phyloP scores from a whole-genome alignment of 495 filamentous ascomycete species.

The Penicillium waksmanii region DNA sequence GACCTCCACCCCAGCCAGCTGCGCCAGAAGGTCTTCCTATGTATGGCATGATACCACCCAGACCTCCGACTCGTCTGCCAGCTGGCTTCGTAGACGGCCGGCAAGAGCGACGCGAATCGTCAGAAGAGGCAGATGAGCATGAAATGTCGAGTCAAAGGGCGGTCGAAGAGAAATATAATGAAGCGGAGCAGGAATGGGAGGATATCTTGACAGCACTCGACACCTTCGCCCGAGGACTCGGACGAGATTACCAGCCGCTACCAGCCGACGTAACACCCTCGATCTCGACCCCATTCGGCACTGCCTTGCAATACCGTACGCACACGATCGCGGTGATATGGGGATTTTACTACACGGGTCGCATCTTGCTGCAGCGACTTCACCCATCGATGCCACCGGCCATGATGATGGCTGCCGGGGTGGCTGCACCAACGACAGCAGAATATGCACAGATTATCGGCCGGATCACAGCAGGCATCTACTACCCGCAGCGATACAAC shows the following conservation, averaged over 20 bases:
- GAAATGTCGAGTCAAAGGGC: slow-evolving; percentile 65
- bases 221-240: slow-evolving; percentile 64
- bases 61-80: slow-evolving; percentile 43
- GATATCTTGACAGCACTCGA: slow-evolving; percentile 72
- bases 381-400: slow-evolving; percentile 91
- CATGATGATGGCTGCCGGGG: slow-evolving; percentile 80
- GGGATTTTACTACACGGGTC: slow-evolving; percentile 79
- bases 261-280: slow-evolving; percentile 67
- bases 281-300: slow-evolving; percentile 77
- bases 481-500: slow-evolving; percentile 62
- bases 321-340: slow-evolving; percentile 85
- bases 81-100: slow-evolving; percentile 39
- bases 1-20: slow-evolving; percentile 15
- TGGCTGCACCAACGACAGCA: slow-evolving; percentile 70
- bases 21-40: slow-evolving; percentile 39
- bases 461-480: slow-evolving; percentile 77
- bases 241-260: slow-evolving; percentile 78
- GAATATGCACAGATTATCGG: slow-evolving; percentile 74
- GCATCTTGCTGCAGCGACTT: slow-evolving; percentile 74
- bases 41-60: slow-evolving; percentile 58
- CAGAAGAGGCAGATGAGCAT: slow-evolving; percentile 48
- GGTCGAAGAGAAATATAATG: slow-evolving; percentile 64
- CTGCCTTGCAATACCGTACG: slow-evolving; percentile 79
- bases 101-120: slow-evolving; percentile 19
- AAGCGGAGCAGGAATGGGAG: slow-evolving; percentile 81